Evolutionary conservation across 1,284 basidiomycete genomes (phyloP).

Genomic region (Marasmius oreades): DNA sequence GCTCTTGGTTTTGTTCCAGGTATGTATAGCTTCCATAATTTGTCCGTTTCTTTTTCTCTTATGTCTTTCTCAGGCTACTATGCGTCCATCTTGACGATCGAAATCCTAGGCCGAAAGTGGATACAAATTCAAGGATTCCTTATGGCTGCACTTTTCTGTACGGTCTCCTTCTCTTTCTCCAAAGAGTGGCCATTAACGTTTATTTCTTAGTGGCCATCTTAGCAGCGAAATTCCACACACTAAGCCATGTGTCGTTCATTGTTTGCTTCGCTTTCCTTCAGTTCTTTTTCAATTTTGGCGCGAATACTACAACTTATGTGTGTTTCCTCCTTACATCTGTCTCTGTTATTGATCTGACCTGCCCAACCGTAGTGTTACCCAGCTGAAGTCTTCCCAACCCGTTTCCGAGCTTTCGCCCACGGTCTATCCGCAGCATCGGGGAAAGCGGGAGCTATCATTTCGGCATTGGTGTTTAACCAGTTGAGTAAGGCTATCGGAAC

Average conservation of each 20-base stretch:
- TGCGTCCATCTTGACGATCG: constrained; percentile 52
- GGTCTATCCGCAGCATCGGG: constrained; percentile 67
- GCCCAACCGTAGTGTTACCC: constrained; percentile 49
- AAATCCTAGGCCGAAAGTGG: constrained; percentile 55
- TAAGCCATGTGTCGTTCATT: constrained; percentile 52
- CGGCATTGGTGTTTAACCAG: constrained; percentile 16
- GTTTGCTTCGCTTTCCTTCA: constrained; percentile 55
- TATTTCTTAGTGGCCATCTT: constrained; percentile 41
- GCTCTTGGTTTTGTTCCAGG: constrained; percentile 63
- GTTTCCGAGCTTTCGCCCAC: constrained; percentile 67
- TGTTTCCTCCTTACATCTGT: too few species aligned
- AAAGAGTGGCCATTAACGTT: neutral
- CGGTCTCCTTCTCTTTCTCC: constrained; percentile 17
- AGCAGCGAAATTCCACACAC: constrained; percentile 53
- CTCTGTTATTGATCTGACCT: too few species aligned
- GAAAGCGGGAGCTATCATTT: constrained; percentile 42
- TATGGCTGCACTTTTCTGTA: constrained; percentile 53
- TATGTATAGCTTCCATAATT: constrained; percentile 17
- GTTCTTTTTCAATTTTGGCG: constrained; percentile 65
- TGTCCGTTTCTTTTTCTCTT: constrained; percentile 12
- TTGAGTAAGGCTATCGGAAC: constrained; percentile 41
- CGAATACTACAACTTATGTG: constrained; percentile 62
- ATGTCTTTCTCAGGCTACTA: constrained; percentile 46
- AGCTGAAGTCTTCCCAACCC: constrained; percentile 72
- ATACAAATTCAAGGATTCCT: constrained; percentile 69